Evolutionary conservation across 2,329 filamentous ascomycete genomes (phyloP), one percentile per base, ranked within the genome.

Genomic region (Remersonia thermophila): DNA sequence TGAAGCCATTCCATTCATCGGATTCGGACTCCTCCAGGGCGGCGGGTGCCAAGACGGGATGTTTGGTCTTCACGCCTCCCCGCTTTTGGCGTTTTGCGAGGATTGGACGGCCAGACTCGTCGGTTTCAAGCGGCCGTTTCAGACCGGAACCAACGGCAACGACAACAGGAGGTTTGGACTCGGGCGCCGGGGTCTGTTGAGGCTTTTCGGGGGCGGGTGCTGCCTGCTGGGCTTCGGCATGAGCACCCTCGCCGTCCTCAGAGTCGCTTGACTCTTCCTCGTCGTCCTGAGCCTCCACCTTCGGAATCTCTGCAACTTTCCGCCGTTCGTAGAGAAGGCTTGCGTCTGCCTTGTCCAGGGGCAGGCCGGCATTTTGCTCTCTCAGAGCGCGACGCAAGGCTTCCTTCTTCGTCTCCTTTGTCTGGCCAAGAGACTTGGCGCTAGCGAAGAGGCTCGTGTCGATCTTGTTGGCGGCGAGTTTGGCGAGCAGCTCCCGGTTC

Each of bases 391-490:
- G 69, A 36, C 67, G 63, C 33, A 84, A 50, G n/a, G 66, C 69
- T 54, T 87, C 77, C 38, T 71, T 72, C 58, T 82, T 87, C 28
- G 71, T 81, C 57, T 82, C 79, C 52, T 66, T 77, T 36, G 67
- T 73, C 47, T 79, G 75, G 1, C 87, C 87, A 7, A 96, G 61
- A 39, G 76, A 75, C 47, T 75, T 83, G 35, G 80, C 83, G 55
- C 85, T 94, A 39, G 77, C 69, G 42, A 93, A 80, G 14, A 85
- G 63, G 43, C 73, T 83, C 1, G 84, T 93, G 54, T 96, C 87
- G 47, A 91, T 73, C 52, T 81, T 86, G 37, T 75, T 70, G 42
- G 75, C 69, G 13, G 83, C 83, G 17, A 98, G 69, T 55, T 91
- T 87, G 53, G 83, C 82, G 49, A 96, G 68, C 20, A 98, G 65